These are phyloP conservation scores for Penicillium argentinense DNA, from an alignment of 495 filamentous ascomycete species.

Conservation along the genomic window DNA sequence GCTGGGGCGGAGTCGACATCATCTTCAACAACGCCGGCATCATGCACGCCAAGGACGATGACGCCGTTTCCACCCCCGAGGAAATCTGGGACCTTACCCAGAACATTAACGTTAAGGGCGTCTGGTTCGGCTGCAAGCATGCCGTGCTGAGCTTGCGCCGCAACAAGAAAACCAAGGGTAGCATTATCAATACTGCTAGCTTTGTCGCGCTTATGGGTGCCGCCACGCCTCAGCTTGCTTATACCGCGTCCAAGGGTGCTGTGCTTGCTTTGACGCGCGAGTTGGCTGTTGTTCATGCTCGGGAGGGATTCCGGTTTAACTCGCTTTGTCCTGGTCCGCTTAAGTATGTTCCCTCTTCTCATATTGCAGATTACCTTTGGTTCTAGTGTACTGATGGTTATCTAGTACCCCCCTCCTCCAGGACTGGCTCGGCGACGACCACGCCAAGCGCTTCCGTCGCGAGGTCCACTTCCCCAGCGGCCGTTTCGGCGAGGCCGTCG, in stretches of 20 bases:
- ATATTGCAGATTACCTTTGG: no score
- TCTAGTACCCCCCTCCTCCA: conserved; percentile 74
- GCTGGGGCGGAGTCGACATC: conserved; percentile 89
- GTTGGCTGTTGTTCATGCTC: conserved; percentile 78
- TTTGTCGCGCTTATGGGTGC: conserved; percentile 90
- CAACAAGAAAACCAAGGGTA: conserved; percentile 72
- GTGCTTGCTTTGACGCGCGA: conserved; percentile 85
- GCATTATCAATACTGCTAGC: conserved; percentile 93
- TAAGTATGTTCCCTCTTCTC: conserved; percentile 52
- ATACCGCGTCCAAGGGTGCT: conserved; percentile 93
- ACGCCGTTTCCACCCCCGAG: conserved; percentile 82
- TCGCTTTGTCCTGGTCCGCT: conserved; percentile 87
- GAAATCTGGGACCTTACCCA: conserved; percentile 95
- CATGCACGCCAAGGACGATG: conserved; percentile 88
- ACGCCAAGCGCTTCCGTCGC: conserved; percentile 76
- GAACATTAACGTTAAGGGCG: conserved; percentile 95
- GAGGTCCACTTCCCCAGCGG: conserved; percentile 95
- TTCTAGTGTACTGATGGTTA: background rate
- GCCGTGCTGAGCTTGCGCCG: conserved; percentile 80
- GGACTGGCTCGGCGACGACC: conserved; percentile 91
- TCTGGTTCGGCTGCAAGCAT: conserved; percentile 96
- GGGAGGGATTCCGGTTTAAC: conserved; percentile 87
- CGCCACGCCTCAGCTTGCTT: conserved; percentile 93
- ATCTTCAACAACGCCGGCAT: conserved; percentile 99
- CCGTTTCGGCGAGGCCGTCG: conserved; percentile 93